Evolutionary conservation across 2,329 filamentous ascomycete genomes (phyloP).

Genomic region (Pseudogymnoascus sp.): DNA sequence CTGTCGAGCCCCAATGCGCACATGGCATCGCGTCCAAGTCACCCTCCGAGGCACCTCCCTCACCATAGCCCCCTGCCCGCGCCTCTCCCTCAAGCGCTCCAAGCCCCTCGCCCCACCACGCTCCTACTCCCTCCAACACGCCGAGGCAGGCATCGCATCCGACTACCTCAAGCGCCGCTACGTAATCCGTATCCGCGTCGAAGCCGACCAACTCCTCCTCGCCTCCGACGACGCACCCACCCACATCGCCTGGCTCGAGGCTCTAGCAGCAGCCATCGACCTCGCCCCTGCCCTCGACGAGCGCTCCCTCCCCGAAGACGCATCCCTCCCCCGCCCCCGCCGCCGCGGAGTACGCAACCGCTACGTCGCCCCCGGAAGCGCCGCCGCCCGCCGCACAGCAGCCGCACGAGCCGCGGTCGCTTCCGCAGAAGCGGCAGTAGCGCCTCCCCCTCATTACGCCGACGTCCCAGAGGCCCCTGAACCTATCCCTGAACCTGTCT

Average conservation of each 20-base stretch:
- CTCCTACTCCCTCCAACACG: constrained; percentile 62
- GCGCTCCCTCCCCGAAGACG: constrained; percentile 53
- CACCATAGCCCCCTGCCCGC: constrained; percentile 32
- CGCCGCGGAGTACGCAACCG: constrained; percentile 18
- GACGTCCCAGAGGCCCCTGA: not conserved
- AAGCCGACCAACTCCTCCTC: constrained; percentile 65
- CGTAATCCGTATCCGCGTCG: constrained; percentile 62
- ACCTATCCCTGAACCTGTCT: not conserved
- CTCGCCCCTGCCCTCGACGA: constrained; percentile 64
- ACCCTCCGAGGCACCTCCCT: constrained; percentile 57
- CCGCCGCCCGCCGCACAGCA: constrained; percentile 16
- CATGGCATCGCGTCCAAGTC: constrained; percentile 53
- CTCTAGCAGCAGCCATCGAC: constrained; percentile 63
- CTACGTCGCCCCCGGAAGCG: constrained; percentile 12
- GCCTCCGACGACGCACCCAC: constrained; percentile 55
- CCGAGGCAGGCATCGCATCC: constrained; percentile 62
- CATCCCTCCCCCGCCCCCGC: constrained; percentile 43
- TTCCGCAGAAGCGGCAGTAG: not conserved
- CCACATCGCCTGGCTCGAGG: constrained; percentile 61
- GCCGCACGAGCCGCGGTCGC: constrained; percentile 15
- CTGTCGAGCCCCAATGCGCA: constrained; percentile 43
- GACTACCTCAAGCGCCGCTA: constrained; percentile 43
- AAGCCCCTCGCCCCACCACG: not conserved
- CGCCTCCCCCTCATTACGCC: not conserved
- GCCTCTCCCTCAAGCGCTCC: not conserved